Conservation (phyloP, 1,139 yeast species). For the Kurtzmaniella quercitrusa region DNA sequence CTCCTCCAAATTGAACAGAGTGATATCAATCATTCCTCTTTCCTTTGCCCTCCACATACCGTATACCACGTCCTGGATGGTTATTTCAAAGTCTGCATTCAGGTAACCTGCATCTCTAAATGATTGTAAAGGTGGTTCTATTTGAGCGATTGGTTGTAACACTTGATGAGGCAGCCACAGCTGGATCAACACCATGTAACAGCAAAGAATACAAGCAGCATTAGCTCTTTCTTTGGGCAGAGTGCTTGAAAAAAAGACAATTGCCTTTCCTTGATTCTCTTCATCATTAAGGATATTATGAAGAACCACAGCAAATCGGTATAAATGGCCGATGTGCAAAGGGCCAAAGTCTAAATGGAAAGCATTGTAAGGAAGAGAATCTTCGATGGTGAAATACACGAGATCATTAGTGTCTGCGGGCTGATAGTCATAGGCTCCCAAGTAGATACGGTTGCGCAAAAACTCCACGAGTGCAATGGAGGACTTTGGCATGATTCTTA, state of each 20-base stretch:
- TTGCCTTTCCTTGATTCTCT: constrained; percentile 79
- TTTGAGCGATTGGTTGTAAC: constrained; percentile 87
- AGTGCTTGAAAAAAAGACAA: constrained; percentile 82
- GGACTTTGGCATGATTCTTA: constrained; percentile 11
- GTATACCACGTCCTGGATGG: constrained; percentile 91
- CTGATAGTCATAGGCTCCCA: constrained; percentile 80
- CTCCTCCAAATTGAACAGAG: constrained; percentile 86
- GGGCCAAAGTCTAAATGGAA: constrained; percentile 98
- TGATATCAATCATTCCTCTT: constrained; percentile 79
- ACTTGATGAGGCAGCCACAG: constrained; percentile 99
- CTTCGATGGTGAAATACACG: constrained; percentile 90
- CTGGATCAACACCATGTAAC: constrained; percentile 93
- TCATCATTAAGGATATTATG: constrained; percentile 89
- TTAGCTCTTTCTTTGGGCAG: constrained; percentile 82
- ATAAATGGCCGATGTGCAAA: constrained; percentile 84
- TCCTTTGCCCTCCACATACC: constrained; percentile 99
- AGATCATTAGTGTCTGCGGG: constrained; percentile 75
- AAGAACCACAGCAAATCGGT: constrained; percentile 89
- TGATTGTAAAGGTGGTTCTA: constrained; percentile 90
- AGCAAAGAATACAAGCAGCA: constrained; percentile 89
- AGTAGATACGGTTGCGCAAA: constrained; percentile 67
- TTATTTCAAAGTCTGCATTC: constrained; percentile 86
- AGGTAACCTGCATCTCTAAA: constrained; percentile 98
- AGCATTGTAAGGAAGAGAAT: constrained; percentile 83
- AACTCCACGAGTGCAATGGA: constrained; percentile 41